Percentiles rank a stretch among this genome's conserved stretches.
These are phyloP conservation scores for Geotrichum bryndzae DNA, from an alignment of 1,139 yeast species.

Conservation along the genomic window DNA sequence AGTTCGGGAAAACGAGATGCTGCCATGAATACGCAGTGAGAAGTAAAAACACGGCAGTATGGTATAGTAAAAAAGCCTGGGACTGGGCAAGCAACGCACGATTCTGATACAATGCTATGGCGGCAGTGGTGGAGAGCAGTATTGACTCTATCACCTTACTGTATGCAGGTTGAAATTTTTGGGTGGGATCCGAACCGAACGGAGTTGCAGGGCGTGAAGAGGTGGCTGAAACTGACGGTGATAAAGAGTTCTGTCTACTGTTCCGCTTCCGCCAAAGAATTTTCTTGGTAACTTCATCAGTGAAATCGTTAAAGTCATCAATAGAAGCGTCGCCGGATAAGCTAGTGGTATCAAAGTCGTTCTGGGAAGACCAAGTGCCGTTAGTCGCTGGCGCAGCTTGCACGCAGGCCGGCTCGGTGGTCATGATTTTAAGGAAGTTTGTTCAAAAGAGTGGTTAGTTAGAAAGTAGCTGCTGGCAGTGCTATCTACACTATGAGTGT, in stretches of 20 bases:
- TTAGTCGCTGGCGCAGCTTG: not conserved
- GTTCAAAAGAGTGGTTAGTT: not conserved
- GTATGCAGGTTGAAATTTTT: constrained; percentile 1
- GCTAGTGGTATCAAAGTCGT: not conserved
- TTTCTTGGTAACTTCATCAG: constrained; percentile 1
- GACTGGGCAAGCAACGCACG: not conserved
- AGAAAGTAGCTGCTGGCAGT: not conserved
- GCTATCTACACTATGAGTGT: not conserved
- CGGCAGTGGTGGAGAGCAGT: not conserved
- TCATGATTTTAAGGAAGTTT: not conserved
- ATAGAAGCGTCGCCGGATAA: constrained; percentile 1
- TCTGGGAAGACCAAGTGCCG: not conserved
- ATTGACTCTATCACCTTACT: not conserved
- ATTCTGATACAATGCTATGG: not conserved
- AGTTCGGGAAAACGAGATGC: constrained; percentile 2
- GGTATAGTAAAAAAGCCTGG: constrained; percentile 2
- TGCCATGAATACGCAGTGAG: constrained; percentile 1
- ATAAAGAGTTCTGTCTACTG: not conserved
- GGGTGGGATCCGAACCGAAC: not conserved
- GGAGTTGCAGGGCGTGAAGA: not conserved
- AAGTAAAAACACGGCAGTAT: not conserved
- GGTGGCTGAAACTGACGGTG: not conserved
- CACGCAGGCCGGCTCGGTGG: not conserved
- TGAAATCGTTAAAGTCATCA: not conserved
- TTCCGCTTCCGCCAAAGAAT: constrained; percentile 3